phyloP scores from a whole-genome alignment of 2,329 filamentous ascomycete genomes.

The Thielaviopsis musarum region DNA sequence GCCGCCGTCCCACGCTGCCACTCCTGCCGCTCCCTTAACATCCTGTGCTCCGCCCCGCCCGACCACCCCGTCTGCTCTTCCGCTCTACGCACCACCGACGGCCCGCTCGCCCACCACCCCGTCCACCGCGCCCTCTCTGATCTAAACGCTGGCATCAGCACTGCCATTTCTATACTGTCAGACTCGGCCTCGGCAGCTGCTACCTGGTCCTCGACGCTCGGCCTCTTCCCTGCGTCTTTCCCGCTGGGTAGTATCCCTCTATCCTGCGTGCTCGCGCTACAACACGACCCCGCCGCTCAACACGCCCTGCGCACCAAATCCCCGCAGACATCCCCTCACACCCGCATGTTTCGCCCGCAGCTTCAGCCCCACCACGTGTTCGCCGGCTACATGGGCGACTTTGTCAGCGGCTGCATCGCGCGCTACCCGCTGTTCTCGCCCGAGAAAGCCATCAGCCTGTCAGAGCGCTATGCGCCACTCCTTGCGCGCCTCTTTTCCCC shows the following conservation, averaged over 20 bases:
- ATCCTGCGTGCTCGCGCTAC: not conserved
- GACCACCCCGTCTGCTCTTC: not conserved
- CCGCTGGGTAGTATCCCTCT: constrained; percentile 1
- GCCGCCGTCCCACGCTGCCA: constrained; percentile 1
- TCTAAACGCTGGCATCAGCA: not conserved
- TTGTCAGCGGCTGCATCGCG: not conserved
- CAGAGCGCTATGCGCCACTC: not conserved
- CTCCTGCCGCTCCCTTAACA: not conserved
- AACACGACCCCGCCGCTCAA: too few relatives aligned
- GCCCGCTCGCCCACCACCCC: constrained; percentile 1
- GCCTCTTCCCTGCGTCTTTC: not conserved
- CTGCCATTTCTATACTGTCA: not conserved
- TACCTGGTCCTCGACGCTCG: not conserved
- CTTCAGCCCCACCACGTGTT: not conserved
- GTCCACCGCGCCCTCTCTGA: not conserved
- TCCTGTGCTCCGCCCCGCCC: constrained; percentile 1
- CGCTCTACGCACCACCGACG: not conserved
- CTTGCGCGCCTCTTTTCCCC: not conserved
- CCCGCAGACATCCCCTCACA: not conserved
- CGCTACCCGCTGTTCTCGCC: constrained; percentile 5
- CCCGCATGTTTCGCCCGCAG: too few relatives aligned
- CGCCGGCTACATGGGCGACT: constrained; percentile 4
- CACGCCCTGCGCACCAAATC: too few relatives aligned
- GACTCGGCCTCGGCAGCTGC: too few relatives aligned
- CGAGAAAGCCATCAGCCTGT: constrained; percentile 1